Base-by-base conservation (phyloP, 768 basidiomycete species). In the Pulveroboletus sp. region DNA sequence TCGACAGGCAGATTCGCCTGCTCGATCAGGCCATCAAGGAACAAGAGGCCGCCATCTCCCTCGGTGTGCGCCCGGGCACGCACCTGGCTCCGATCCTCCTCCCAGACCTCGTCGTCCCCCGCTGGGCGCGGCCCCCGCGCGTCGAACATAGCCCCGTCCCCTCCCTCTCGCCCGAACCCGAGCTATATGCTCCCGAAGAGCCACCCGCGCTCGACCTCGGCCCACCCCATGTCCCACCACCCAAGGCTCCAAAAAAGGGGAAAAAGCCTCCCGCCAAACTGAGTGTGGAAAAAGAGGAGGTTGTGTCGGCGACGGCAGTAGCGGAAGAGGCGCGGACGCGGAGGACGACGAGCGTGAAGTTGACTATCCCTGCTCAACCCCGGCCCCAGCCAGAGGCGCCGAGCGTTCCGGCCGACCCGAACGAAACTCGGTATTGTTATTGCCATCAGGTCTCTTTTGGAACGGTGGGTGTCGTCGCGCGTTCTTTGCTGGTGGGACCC, bases 371-470 rank as follows among this genome's bases (percentile, higher is more conserved):
- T 14, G 66, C 68, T 6, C 59, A 65, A 17, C 54, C 57, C 23
- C 49, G 37, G 17, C 51, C 43, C 3, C 20, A 29, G 27, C 27
- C 6, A 12, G 27, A 31, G 1, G 56, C 36, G 17, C 67, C 67
- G 29, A 49, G 29, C 36, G 57, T 59, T 20, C 61, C 55, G 12
- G 60, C 46, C 17, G 73, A 79, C 56, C 72, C 76, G 29, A 72
- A 73, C 51, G 83, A 89, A 63, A 70, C 61, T 43, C 70, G 79
- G 29, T 96, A 89, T 66, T 95, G 93, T 66, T 85, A 83, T 63
- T 95, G 93, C 68, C 76, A 86, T 56, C 76, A 83, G 53, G 79
- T 83, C 27, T 89, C 86, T 17, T 92, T 80, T 62, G 93, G 92
- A 59, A 83, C 86, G 67, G 87, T 87, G 59, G 52, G 82, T n/a